These are phyloP conservation scores for Allodekkera sacchari DNA, from an alignment of 805 yeast species.

Conservation along the genomic window DNA sequence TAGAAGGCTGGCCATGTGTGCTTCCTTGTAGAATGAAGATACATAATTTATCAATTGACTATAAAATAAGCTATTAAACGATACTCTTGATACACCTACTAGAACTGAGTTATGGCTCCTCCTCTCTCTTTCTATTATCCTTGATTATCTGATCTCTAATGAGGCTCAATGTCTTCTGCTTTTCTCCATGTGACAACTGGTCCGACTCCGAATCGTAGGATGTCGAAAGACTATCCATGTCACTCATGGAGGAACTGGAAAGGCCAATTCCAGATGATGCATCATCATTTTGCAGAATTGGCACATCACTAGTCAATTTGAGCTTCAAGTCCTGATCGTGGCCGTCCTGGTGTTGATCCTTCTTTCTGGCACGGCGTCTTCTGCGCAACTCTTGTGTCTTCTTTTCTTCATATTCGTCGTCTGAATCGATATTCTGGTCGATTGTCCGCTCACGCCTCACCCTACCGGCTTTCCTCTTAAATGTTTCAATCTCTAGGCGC, in stretches of 20 bases:
- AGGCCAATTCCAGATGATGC: conserved; percentile 24
- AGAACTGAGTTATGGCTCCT: not conserved
- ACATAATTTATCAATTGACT: too few species aligned
- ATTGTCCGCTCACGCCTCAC: conserved; percentile 13
- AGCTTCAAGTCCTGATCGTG: conserved; percentile 9
- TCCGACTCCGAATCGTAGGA: conserved; percentile 8
- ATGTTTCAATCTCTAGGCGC: conserved; percentile 25
- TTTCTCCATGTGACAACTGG: conserved; percentile 3
- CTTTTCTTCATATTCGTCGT: conserved; percentile 42
- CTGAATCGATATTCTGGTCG: conserved; percentile 19
- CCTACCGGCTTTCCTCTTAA: conserved; percentile 15
- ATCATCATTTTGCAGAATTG: conserved; percentile 43
- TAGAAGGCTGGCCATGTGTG: too few species aligned
- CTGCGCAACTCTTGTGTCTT: conserved; percentile 39
- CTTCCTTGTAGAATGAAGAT: too few species aligned
- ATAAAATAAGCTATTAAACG: too few species aligned
- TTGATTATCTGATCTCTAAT: conserved; percentile 22
- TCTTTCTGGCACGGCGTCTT: conserved; percentile 28
- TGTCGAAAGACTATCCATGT: conserved; percentile 13
- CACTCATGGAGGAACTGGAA: conserved; percentile 22
- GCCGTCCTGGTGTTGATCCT: conserved; percentile 16
- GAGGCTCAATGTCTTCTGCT: conserved; percentile 4
- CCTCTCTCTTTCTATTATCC: conserved; percentile 21
- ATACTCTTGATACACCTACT: too few species aligned
- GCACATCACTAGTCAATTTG: conserved; percentile 39